phyloP scores from a whole-genome alignment of 495 filamentous ascomycete genomes.

The Neurospora discreta region DNA sequence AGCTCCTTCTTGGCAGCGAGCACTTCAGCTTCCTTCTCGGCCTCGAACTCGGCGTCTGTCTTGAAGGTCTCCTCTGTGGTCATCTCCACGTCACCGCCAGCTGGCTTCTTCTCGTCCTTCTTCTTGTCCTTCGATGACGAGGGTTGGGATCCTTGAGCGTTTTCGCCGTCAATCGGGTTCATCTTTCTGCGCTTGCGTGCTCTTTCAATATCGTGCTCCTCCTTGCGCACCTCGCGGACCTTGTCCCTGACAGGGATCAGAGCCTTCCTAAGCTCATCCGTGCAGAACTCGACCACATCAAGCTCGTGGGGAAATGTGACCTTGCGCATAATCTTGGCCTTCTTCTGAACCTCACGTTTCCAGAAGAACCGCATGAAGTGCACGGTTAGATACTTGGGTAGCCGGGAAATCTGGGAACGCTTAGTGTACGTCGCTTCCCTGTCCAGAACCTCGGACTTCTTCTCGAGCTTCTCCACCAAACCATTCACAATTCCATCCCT shows the following conservation, averaged over 20 bases:
- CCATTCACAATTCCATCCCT: conserved; percentile 74
- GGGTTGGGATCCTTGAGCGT: conserved; percentile 3
- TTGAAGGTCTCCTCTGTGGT: conserved; percentile 54
- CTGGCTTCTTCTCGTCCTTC: conserved; percentile 23
- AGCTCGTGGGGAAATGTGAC: conserved; percentile 91
- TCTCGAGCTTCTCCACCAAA: conserved; percentile 82
- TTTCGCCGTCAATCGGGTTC: conserved; percentile 32
- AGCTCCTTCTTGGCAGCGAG: conserved; percentile 75
- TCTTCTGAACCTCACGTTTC: conserved; percentile 89
- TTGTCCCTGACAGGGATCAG: conserved; percentile 88
- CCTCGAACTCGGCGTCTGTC: conserved; percentile 85
- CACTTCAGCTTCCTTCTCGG: conserved; percentile 64
- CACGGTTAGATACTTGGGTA: conserved; percentile 91
- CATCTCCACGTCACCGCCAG: conserved; percentile 57
- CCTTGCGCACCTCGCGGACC: conserved; percentile 89
- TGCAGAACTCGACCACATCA: conserved; percentile 90
- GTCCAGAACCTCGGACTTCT: conserved; percentile 65
- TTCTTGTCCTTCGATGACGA: conserved; percentile 24
- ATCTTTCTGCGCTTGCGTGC: conserved; percentile 79
- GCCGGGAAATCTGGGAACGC: conserved; percentile 70
- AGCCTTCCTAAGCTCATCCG: conserved; percentile 71
- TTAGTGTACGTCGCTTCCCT: conserved; percentile 80
- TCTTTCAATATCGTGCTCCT: conserved; percentile 81
- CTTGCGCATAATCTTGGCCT: conserved; percentile 99
- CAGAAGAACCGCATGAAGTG: conserved; percentile 98